Base-by-base conservation (phyloP, 2,329 filamentous ascomycete genomes). In the Trichoderma gracile region DNA sequence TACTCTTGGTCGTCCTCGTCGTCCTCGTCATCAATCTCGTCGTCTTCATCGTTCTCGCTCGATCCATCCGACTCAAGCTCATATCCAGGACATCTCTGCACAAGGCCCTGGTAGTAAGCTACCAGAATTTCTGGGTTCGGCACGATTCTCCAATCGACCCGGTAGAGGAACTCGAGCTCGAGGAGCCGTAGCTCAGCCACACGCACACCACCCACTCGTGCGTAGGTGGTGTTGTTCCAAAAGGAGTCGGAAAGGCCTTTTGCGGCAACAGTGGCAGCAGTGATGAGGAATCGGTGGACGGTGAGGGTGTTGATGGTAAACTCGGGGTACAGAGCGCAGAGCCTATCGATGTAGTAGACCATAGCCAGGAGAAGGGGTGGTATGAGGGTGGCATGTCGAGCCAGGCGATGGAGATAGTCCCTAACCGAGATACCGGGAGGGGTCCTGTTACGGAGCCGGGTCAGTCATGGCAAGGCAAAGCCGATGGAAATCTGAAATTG, bases 141-240 rank as follows among this genome's bases (percentile, higher is more conserved):
- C 3, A 99, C 93, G 69, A 99, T 99, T 72, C 90, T 91, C 94
- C 95, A 99, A 73, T 97, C 92, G 30, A 99, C 90, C 60, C 92
- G 84, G 73, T 93, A 92, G 38, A 99, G 80, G 69, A 99, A 97
- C 72, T 99, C 95, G 33, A 99, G 83, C 76, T 99, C 95, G 10
- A 99, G 81, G 64, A 97, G 81, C 65, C 95, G 96, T 68, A 99
- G 80, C 77, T 99, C 95, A 55, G 90, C 88, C 43, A 97, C 84
- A 69, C 92, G 93, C 56, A 99, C 93, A 67, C 95, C 95, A 5
- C 95, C 95, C 0, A 99, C 93, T 63, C 92, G 85, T 43, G 95
- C 93, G 75, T 99, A 99, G 0, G 94, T 96, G 30, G 92, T 92
- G 77, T 99, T 99, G 67, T 96, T 98, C 93, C 95, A 97, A 75